phyloP scores from a whole-genome alignment of 345 rosid species.

The Brassica carinata region DNA sequence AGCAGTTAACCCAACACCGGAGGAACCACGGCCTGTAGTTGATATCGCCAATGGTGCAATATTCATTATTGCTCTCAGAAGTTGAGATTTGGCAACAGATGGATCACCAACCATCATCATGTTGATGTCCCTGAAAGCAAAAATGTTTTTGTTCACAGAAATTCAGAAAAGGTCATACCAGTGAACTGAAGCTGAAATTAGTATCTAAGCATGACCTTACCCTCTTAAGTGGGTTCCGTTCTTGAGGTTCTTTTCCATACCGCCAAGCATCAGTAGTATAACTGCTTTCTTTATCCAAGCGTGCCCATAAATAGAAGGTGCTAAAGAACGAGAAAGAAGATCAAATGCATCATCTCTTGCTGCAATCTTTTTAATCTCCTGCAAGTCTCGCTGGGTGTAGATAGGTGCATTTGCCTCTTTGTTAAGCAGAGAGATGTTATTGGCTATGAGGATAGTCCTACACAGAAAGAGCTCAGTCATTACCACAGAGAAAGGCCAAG shows the following conservation, averaged over 20 bases:
- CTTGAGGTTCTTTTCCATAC: constrained; percentile 90
- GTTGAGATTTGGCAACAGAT: constrained; percentile 98
- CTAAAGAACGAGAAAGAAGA: constrained; percentile 84
- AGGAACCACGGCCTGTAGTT: constrained; percentile 99
- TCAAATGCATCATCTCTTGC: constrained; percentile 88
- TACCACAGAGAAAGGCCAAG: background rate
- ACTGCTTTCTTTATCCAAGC: constrained; percentile 99
- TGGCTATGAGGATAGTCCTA: constrained; percentile 93
- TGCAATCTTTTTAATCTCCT: constrained; percentile 85
- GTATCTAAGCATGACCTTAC: constrained; percentile 41
- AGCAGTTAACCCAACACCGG: constrained; percentile 99
- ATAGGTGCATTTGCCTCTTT: constrained; percentile 97
- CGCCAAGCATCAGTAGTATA: constrained; percentile 87
- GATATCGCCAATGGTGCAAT: constrained; percentile 99
- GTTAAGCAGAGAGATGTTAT: constrained; percentile 84
- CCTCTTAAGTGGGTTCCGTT: constrained; percentile 98
- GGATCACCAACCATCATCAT: constrained; percentile 99
- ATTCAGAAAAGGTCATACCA: constrained; percentile 12
- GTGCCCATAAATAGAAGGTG: constrained; percentile 96
- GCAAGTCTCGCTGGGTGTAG: constrained; percentile 74
- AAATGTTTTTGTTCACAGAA: constrained; percentile 2
- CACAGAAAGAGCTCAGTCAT: constrained; percentile 31
- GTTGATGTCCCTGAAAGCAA: constrained; percentile 73
- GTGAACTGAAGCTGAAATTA: background rate
- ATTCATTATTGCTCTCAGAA: constrained; percentile 92